Evolutionary conservation across 306 rosid species (phyloP).

Genomic region (Vigna hirtella): DNA sequence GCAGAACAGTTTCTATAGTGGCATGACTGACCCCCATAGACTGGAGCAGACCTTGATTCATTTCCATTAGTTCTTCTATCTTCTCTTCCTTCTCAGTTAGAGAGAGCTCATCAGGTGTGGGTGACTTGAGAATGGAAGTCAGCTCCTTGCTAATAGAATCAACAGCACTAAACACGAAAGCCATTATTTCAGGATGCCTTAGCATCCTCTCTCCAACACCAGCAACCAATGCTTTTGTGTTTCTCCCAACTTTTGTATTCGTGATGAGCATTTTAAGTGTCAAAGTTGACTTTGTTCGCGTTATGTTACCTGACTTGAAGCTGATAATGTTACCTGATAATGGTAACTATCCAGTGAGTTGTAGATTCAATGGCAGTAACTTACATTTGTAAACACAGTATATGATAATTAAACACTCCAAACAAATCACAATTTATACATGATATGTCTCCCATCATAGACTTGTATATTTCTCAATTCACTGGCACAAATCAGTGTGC

Average conservation of each 20-base stretch:
- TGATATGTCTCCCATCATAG: constrained; percentile 15
- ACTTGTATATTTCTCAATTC: constrained; percentile 8
- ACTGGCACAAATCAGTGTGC: constrained; percentile 4
- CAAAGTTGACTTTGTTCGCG: constrained; percentile 61
- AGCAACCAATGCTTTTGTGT: constrained; percentile 95
- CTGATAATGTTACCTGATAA: constrained; percentile 89
- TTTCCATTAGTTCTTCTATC: constrained; percentile 87
- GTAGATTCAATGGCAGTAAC: constrained; percentile 37
- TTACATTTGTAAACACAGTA: constrained; percentile 5
- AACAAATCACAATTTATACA: constrained; percentile 1
- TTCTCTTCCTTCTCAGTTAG: constrained; percentile 78
- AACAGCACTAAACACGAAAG: constrained; percentile 80
- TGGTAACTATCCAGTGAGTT: constrained; percentile 37
- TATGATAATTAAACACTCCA: background rate
- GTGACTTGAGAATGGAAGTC: constrained; percentile 71
- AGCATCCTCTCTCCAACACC: constrained; percentile 87
- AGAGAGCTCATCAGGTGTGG: constrained; percentile 60
- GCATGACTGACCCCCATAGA: constrained; percentile 94
- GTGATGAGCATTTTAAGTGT: constrained; percentile 96
- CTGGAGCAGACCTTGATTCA: constrained; percentile 98
- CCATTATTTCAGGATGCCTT: constrained; percentile 86
- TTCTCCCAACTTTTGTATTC: constrained; percentile 91
- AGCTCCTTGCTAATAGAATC: constrained; percentile 88
- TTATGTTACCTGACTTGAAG: constrained; percentile 79
- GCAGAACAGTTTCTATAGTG: constrained; percentile 85